Base-by-base conservation (phyloP, 208 protist species). In the Phytomonas serpens region DNA sequence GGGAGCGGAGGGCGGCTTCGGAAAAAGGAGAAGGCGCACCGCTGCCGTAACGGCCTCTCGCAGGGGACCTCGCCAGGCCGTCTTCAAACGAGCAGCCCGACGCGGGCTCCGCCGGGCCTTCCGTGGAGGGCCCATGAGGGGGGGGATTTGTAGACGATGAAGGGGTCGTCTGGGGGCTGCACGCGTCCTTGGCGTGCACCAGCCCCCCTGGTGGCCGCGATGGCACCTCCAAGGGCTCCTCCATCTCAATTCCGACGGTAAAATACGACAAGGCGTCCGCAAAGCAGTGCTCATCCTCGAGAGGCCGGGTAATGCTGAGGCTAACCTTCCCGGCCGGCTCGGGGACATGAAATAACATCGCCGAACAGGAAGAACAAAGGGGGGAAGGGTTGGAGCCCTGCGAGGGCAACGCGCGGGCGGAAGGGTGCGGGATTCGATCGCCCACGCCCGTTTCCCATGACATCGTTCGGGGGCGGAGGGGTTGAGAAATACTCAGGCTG, bases 221-320 rank as follows among this genome's bases (percentile, higher is more conserved):
- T 61, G 9, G 27, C 38, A 38, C 29, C 32, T 38, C 32, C 38
- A 77, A 68, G 14, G 77, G 77, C 29, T 81, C 67, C 34, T 86
- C 80, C 62, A 87, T 68, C 27, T 89, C 86, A 7, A 93, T 77
- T 14, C 82, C 38, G 23, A 93, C 64, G 32, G 77, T 86, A 42
- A 85, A 73, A 73, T 83, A 89, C 61, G 76, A 78, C 6, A 82
- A 64, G 11, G 81, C 70, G 75, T 91, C 88, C 30, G 80, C 82
- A 64, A 93, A 93, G 71, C 84, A 90, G 70, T 93, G 88, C 16
- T 76, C 61, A 31, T 93, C 83, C 19, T 19, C 13, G 9, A 68
- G 51, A 1, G 84, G 82, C 16, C 77, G 69, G 14, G 34, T 36
- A 42, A 90, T 77, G 10, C 61, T 72, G 64, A 93, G 64, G 37